Percentiles rank a stretch among this genome's conserved stretches.
phyloP scores from a whole-genome alignment of 129 eudicot species.

The Chrysanthemum lavandulifolium region DNA sequence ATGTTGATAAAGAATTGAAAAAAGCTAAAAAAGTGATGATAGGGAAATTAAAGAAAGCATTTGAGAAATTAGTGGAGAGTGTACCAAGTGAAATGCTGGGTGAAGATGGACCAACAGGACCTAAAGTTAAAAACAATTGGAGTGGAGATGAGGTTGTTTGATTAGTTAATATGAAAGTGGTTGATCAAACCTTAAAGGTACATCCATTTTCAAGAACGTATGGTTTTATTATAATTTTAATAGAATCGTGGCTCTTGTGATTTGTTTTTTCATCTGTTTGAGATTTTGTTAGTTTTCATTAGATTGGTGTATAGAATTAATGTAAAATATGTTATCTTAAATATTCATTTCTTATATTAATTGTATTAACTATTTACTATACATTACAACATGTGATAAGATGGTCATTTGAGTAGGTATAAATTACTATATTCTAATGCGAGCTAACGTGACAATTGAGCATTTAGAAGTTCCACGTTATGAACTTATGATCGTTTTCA shows the following conservation, averaged over 20 bases:
- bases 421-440: too few relatives aligned
- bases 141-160: slow-evolving; percentile 39
- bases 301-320: not conserved
- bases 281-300: not conserved
- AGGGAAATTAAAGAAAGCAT: slow-evolving; percentile 41
- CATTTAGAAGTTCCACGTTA: too few relatives aligned
- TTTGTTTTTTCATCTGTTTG: not conserved
- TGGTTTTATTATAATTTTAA: not conserved
- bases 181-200: slow-evolving; percentile 31
- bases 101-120: slow-evolving; percentile 84
- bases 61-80: slow-evolving; percentile 40
- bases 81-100: slow-evolving; percentile 66
- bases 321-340: not conserved
- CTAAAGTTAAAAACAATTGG: slow-evolving; percentile 67
- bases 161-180: slow-evolving; percentile 26
- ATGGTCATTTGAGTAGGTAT: too few relatives aligned
- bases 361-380: too few relatives aligned
- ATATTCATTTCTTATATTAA: too few relatives aligned
- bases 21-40: slow-evolving; percentile 51
- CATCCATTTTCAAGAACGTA: slow-evolving; percentile 18
- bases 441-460: too few relatives aligned
- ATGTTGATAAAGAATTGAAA: slow-evolving; percentile 46
- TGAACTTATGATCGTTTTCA: too few relatives aligned
- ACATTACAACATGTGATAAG: too few relatives aligned
- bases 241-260: not conserved